Conservation (phyloP, 2,329 filamentous ascomycete species). For the Penicillium crustosum region DNA sequence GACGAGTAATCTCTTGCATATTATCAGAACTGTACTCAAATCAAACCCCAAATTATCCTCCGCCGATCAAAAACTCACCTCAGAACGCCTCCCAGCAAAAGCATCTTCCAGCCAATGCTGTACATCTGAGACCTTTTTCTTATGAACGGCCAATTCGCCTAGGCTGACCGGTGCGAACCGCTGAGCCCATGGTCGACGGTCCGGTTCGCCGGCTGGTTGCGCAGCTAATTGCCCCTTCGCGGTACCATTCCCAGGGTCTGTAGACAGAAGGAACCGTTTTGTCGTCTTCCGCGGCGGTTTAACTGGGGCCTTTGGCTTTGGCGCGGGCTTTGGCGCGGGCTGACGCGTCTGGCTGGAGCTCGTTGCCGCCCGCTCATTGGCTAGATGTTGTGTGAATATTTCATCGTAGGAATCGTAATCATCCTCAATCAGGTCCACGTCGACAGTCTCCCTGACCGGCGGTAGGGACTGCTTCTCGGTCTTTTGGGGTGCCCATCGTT, state of each 20-base stretch:
- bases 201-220: constrained; percentile 28
- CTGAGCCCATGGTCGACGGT: constrained; percentile 81
- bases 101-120: constrained; percentile 77
- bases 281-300: constrained; percentile 13
- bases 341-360: constrained; percentile 7
- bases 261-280: constrained; percentile 33
- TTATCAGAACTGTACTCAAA: constrained; percentile 20
- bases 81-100: constrained; percentile 55
- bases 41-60: background rate
- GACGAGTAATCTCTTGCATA: constrained; percentile 72
- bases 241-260: background rate
- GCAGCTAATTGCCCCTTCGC: constrained; percentile 13
- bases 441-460: constrained; percentile 17
- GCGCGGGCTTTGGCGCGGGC: constrained; percentile 19
- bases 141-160: constrained; percentile 88
- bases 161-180: constrained; percentile 72
- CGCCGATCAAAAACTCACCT: constrained; percentile 30
- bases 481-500: constrained; percentile 39
- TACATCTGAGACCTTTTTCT: constrained; percentile 88
- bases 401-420: constrained; percentile 43
- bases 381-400: constrained; percentile 36
- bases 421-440: constrained; percentile 44
- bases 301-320: background rate
- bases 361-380: constrained; percentile 20
- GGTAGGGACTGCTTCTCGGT: constrained; percentile 22